These are phyloP conservation scores for Trametes cinnabarina DNA, from an alignment of 768 basidiomycete genomes.

Conservation along the genomic window DNA sequence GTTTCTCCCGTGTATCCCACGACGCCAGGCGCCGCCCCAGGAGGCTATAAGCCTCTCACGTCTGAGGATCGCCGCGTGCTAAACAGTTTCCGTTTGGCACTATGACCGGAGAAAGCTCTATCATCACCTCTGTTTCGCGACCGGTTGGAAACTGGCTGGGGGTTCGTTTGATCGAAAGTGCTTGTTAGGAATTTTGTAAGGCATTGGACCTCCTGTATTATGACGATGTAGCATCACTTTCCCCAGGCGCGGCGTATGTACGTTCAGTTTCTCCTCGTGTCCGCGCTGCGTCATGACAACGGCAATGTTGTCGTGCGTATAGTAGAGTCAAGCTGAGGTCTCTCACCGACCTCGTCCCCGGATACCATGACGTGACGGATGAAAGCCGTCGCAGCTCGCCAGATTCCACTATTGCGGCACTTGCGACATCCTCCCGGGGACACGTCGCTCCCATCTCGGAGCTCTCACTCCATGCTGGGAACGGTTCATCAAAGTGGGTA, in stretches of 20 bases:
- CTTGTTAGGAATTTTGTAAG: too few species aligned
- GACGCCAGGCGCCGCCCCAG: slow-evolving; percentile 16
- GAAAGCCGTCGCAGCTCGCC: neutral
- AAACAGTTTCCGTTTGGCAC: slow-evolving; percentile 34
- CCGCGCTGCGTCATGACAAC: neutral
- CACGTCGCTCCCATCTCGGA: slow-evolving; percentile 20
- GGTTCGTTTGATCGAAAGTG: too few species aligned
- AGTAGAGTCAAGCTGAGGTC: too few species aligned
- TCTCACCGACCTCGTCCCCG: too few species aligned
- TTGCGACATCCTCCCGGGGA: slow-evolving; percentile 4
- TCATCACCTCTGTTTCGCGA: too few species aligned
- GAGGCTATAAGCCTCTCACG: slow-evolving; percentile 32
- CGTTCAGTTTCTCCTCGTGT: neutral
- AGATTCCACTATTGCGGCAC: neutral
- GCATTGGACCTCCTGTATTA: slow-evolving; percentile 2
- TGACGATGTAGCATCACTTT: slow-evolving; percentile 2
- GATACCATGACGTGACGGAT: too few species aligned
- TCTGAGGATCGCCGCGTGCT: slow-evolving; percentile 35
- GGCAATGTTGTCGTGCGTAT: too few species aligned
- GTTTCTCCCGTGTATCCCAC: slow-evolving; percentile 21
- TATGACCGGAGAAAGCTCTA: slow-evolving; percentile 24
- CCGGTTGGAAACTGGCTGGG: too few species aligned
- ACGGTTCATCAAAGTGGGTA: neutral
- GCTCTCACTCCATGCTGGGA: slow-evolving; percentile 17
- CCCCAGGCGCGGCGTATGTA: neutral